Evolutionary conservation across 257 asterid species (phyloP).

Genomic region (Solanum etuberosum): DNA sequence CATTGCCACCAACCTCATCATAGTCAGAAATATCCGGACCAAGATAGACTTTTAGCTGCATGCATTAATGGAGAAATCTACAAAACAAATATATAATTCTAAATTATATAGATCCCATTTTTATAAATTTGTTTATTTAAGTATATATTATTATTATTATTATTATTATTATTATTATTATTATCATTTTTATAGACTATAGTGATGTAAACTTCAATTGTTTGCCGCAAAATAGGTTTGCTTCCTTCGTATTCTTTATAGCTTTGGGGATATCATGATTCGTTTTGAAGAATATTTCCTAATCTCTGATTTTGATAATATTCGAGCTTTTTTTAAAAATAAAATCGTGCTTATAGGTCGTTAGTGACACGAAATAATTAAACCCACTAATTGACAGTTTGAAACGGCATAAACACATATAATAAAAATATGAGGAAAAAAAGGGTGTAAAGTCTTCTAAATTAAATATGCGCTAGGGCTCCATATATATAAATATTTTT

Average conservation of each 20-base stretch:
- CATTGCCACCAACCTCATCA: constrained; percentile 11
- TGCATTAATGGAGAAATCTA: not conserved
- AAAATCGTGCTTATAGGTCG: not conserved
- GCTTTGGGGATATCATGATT: not conserved
- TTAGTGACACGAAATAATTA: not conserved
- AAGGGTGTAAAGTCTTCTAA: not conserved
- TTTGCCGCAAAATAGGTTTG: not conserved
- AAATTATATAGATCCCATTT: not conserved
- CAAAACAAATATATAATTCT: not conserved
- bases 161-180: not conserved
- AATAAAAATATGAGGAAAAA: not conserved
- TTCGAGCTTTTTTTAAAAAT: not conserved
- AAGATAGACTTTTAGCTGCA: not conserved
- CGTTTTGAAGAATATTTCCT: not conserved
- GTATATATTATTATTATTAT: not conserved
- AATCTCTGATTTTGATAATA: not conserved
- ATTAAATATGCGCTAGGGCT: not conserved
- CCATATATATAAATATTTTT: not conserved
- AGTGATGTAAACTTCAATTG: not conserved
- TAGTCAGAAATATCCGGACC: constrained; percentile 4
- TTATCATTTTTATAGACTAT: not conserved
- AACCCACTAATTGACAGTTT: not conserved
- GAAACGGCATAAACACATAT: not conserved
- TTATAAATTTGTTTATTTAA: not conserved
- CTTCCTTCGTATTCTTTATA: not conserved